Base-by-base conservation (phyloP, 805 yeast species). In the Kodamaea hsintzibuensis region DNA sequence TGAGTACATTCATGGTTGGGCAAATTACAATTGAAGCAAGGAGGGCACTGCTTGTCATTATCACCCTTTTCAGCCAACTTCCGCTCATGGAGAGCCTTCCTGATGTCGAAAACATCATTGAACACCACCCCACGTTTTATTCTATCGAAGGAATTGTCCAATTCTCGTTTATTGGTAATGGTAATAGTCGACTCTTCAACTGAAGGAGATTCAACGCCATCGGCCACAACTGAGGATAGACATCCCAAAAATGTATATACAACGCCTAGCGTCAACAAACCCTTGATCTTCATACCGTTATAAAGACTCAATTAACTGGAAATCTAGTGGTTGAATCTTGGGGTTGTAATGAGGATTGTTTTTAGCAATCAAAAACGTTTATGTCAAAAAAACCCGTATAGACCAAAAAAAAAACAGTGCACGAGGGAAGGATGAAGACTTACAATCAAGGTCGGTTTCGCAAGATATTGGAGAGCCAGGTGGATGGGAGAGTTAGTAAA, bases 21-120 rank as follows among this genome's bases (percentile, higher is more conserved):
- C 10, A 91, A 78, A 78, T 91, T 88, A 75, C 99, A 95, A 70
- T 95, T 93, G 81, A 95, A 95, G 64, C 98, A 89, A 0, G 96
- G 96, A 0, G 96, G 96, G 63, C 96, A 89, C 49, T 80, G 76
- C 40, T 51, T 48, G 25, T 47, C 51, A n/a, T 16, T 50, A 33
- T 33, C 27, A 12, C 7, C 45, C 42, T 9, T 30, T 8, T 30
- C 35, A 30, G 35, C 35, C 13, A 30, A 12, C 35, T 30, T 8
- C 35, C 54, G 58, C 25, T 51, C 45, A 8, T 35, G 33, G 13
- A 51, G 27, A 2, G 42, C 50, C 19, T 46, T 50, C 16, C 54
- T 58, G 39, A 64, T 51, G 12, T 60, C 61, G 51, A 65, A 69
- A 1, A 67, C 53, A 50, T 70, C 73, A 51, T 64, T 65, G 54